These are phyloP conservation scores for Gossypium davidsonii DNA, from an alignment of 441 rosid species.

Conservation along the genomic window DNA sequence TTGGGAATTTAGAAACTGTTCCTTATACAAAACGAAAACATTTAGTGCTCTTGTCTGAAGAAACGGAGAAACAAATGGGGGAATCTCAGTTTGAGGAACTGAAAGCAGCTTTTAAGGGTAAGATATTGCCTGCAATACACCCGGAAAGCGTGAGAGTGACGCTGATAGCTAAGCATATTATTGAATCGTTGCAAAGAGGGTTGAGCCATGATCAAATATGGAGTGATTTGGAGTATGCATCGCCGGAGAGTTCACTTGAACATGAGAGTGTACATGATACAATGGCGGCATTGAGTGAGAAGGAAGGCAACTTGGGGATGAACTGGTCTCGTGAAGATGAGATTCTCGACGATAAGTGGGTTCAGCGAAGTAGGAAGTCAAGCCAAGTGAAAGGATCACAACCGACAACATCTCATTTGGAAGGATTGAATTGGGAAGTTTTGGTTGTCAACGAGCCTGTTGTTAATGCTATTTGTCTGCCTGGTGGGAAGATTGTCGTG, in stretches of 20 bases:
- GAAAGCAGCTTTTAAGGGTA: conserved; percentile 51
- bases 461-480: conserved; percentile 74
- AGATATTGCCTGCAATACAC: conserved; percentile 70
- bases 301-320: conserved; percentile 27
- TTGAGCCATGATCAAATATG: conserved; percentile 58
- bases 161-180: conserved; percentile 57
- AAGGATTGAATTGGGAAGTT: conserved; percentile 83
- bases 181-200: conserved; percentile 78
- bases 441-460: conserved; percentile 72
- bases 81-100: conserved; percentile 60
- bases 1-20: conserved; percentile 75
- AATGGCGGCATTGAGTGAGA: conserved; percentile 39
- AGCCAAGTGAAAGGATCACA: conserved; percentile 38
- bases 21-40: conserved; percentile 80
- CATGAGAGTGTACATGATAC: conserved; percentile 26
- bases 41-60: conserved; percentile 67
- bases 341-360: conserved; percentile 84
- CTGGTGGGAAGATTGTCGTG: conserved; percentile 87
- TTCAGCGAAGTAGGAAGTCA: conserved; percentile 60
- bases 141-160: conserved; percentile 76
- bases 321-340: conserved; percentile 70
- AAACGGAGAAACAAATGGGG: conserved; percentile 57
- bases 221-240: conserved; percentile 66
- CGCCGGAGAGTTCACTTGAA: conserved; percentile 30
- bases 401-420: conserved; percentile 55